A percentile compares a stretch with the other conserved stretches of the same genome.
Evolutionary conservation across 192 early-diverging fungal species (phyloP).

Genomic region (Radiomyces spectabilis): DNA sequence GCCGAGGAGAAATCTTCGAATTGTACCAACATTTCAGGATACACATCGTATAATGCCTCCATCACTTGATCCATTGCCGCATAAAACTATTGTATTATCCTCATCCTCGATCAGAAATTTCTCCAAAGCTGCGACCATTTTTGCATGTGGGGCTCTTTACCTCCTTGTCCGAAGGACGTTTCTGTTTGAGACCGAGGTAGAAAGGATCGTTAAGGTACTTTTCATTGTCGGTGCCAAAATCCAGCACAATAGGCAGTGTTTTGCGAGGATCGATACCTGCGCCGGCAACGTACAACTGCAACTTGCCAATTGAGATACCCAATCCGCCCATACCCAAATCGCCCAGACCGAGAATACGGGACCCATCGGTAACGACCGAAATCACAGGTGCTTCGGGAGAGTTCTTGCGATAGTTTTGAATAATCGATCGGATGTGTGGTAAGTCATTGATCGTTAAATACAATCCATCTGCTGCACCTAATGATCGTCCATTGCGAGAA

Average conservation of each 20-base stretch:
- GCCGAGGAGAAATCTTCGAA: constrained; percentile 93
- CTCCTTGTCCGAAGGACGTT: constrained; percentile 4
- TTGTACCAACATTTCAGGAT: constrained; percentile 81
- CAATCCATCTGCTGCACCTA: constrained; percentile 62
- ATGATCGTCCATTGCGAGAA: too few species aligned
- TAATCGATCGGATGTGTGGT: constrained; percentile 68
- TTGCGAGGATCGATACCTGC: constrained; percentile 16
- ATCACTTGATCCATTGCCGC: constrained; percentile 80
- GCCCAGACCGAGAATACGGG: constrained; percentile 86
- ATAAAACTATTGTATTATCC: constrained; percentile 50
- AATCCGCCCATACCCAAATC: constrained; percentile 92
- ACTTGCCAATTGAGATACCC: constrained; percentile 92
- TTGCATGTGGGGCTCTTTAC: background rate
- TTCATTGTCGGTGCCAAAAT: constrained; percentile 16
- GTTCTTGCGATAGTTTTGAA: constrained; percentile 69
- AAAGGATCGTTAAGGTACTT: constrained; percentile 9
- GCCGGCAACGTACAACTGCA: constrained; percentile 32
- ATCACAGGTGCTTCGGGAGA: constrained; percentile 56
- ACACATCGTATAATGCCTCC: constrained; percentile 55
- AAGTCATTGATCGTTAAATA: constrained; percentile 76
- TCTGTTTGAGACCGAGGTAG: constrained; percentile 12
- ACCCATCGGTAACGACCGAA: constrained; percentile 89
- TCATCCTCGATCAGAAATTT: background rate
- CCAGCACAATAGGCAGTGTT: constrained; percentile 11
- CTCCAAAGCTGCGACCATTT: background rate